phyloP scores from a whole-genome alignment of 108 stramenopile species.

The Skeletonema tropicum region DNA sequence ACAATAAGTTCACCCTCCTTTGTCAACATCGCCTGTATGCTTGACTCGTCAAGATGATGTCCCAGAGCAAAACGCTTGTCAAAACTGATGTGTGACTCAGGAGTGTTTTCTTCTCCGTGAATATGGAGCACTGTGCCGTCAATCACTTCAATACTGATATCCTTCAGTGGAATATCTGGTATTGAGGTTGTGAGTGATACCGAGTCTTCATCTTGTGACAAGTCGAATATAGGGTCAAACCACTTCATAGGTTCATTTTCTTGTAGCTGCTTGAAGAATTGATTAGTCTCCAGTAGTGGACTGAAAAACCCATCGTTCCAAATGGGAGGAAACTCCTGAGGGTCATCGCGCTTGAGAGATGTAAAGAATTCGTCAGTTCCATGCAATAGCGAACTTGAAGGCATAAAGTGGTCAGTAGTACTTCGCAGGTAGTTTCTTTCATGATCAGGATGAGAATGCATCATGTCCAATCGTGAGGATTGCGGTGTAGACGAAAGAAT shows the following conservation, averaged over 20 bases:
- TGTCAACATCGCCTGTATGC: slow-evolving; percentile 22
- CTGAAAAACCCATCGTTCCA: slow-evolving; percentile 32
- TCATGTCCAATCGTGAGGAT: slow-evolving; percentile 6
- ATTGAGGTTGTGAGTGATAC: slow-evolving; percentile 27
- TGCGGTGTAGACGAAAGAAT: slow-evolving; percentile 6
- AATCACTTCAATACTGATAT: slow-evolving; percentile 37
- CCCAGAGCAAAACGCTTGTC: slow-evolving; percentile 33
- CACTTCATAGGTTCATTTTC: slow-evolving; percentile 3
- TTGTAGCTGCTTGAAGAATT: slow-evolving; percentile 27
- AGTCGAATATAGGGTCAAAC: slow-evolving; percentile 24
- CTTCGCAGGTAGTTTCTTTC: background rate
- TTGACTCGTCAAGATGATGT: slow-evolving; percentile 22
- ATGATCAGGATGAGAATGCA: background rate
- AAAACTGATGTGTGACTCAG: slow-evolving; percentile 27
- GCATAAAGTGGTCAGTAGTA: background rate
- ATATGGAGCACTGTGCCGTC: slow-evolving; percentile 31
- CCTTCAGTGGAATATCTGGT: slow-evolving; percentile 27
- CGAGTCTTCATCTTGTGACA: slow-evolving; percentile 17
- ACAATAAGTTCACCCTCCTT: slow-evolving; percentile 32
- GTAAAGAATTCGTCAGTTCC: slow-evolving; percentile 13
- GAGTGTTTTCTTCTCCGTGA: slow-evolving; percentile 14
- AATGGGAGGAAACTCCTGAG: background rate
- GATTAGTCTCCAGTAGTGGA: slow-evolving; percentile 11
- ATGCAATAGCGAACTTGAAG: background rate
- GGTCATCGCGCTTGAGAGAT: background rate